Conservation (phyloP, 352 stramenopile genomes). For the Globisporangium echinulatum region DNA sequence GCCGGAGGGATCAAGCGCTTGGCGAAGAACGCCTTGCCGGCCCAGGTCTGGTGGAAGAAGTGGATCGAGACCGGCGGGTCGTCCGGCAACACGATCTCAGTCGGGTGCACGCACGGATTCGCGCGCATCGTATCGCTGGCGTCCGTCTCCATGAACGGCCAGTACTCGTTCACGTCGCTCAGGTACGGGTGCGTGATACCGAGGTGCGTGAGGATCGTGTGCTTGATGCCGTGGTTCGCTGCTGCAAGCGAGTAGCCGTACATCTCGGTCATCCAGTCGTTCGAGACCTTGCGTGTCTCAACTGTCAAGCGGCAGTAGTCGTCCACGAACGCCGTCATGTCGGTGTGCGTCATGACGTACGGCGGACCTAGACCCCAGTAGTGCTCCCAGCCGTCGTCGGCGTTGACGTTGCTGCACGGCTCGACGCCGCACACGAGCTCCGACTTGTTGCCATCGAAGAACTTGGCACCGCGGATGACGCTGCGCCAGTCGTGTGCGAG, state of each 20-base stretch:
- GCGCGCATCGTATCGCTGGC: conserved; percentile 9
- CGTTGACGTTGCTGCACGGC: neutral
- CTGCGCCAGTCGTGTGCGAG: conserved; percentile 14
- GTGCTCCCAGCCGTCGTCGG: conserved; percentile 19
- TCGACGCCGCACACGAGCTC: conserved; percentile 1
- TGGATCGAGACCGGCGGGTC: conserved; percentile 37
- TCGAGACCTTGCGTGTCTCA: conserved; percentile 10
- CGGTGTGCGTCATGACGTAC: conserved; percentile 29
- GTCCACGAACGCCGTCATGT: conserved; percentile 18
- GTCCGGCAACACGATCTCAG: conserved; percentile 25
- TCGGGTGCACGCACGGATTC: conserved; percentile 31
- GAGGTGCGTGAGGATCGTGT: conserved; percentile 44
- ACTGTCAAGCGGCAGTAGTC: conserved; percentile 23
- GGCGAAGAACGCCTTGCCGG: conserved; percentile 30
- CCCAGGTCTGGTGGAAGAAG: conserved; percentile 40
- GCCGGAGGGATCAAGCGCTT: conserved; percentile 24
- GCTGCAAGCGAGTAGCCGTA: conserved; percentile 41
- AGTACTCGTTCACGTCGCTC: conserved; percentile 27
- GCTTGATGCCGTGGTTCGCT: conserved; percentile 44
- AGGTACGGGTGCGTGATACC: conserved; percentile 35
- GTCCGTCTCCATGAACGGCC: conserved; percentile 22
- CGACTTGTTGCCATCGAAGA: conserved; percentile 9
- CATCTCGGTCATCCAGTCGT: conserved; percentile 57
- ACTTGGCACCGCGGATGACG: conserved; percentile 15
- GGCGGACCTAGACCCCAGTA: conserved; percentile 19